Conservation (phyloP, 768 basidiomycete species). For the Lactifluus subvellereus region DNA sequence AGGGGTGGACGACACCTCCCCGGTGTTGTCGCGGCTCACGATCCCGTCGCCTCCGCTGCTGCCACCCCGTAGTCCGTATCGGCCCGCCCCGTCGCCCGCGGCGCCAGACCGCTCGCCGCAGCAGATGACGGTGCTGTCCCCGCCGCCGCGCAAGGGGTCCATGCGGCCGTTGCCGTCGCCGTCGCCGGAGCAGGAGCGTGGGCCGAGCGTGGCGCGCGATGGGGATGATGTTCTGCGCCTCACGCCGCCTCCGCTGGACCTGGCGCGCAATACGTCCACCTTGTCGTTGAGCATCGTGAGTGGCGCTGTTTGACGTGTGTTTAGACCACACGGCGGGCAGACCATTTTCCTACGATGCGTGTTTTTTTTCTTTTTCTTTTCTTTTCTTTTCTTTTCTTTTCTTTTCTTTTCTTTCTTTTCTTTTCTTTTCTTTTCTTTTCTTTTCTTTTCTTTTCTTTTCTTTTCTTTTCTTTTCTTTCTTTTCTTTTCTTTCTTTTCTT, state of each 20-base stretch:
- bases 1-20: background rate
- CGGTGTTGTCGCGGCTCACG: background rate
- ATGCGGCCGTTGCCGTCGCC: constrained; percentile 14
- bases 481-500: background rate
- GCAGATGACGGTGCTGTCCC: constrained; percentile 49
- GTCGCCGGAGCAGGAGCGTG: constrained; percentile 14
- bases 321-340: background rate
- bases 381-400: background rate
- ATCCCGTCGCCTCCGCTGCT: constrained; percentile 22
- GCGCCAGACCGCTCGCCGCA: constrained; percentile 27
- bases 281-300: constrained; percentile 24
- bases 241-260: constrained; percentile 10
- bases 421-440: background rate
- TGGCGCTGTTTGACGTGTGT: constrained; percentile 12
- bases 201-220: constrained; percentile 3
- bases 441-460: too few species aligned
- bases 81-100: constrained; percentile 27
- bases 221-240: background rate
- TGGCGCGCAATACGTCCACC: constrained; percentile 22
- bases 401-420: background rate
- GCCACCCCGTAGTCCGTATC: constrained; percentile 27
- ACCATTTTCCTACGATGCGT: background rate
- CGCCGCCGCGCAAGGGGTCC: constrained; percentile 58
- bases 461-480: background rate
- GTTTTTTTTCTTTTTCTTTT: background rate